These are phyloP conservation scores for Phytophthora lateralis DNA, from an alignment of 352 stramenopile species.

Conservation along the genomic window DNA sequence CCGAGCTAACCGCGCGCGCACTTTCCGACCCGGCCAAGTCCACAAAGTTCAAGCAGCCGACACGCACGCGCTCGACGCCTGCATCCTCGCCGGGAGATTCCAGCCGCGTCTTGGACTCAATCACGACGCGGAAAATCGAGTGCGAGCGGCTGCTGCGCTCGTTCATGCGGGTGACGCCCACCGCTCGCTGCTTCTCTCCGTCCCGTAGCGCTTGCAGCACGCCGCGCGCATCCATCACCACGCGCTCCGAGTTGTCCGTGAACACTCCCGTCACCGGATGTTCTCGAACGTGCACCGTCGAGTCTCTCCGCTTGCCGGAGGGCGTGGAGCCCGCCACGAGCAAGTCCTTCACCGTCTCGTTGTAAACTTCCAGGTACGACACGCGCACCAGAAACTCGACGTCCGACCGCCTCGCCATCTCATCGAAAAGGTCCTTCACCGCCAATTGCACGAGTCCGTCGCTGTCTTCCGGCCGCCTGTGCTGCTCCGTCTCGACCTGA, in stretches of 20 bases:
- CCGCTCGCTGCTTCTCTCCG: conserved; percentile 47
- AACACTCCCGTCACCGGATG: conserved; percentile 58
- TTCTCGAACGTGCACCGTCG: conserved; percentile 46
- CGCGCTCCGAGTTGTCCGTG: conserved; percentile 51
- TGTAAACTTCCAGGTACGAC: conserved; percentile 99
- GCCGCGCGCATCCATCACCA: conserved; percentile 44
- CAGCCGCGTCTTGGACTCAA: conserved; percentile 44
- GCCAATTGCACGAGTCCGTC: conserved; percentile 49
- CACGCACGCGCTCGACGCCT: conserved; percentile 29
- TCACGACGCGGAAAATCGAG: conserved; percentile 51
- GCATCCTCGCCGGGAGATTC: conserved; percentile 13
- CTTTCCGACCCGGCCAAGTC: conserved; percentile 94
- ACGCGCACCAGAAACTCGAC: conserved; percentile 90
- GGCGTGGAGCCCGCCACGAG: conserved; percentile 39
- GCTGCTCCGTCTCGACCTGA: conserved; percentile 34
- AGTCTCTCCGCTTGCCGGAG: conserved; percentile 27
- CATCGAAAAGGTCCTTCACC: conserved; percentile 59
- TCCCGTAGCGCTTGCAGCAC: conserved; percentile 46
- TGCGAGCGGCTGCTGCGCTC: conserved; percentile 63
- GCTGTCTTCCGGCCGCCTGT: conserved; percentile 34
- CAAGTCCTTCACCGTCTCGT: conserved; percentile 95
- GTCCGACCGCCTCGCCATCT: conserved; percentile 50
- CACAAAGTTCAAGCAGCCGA: conserved; percentile 88
- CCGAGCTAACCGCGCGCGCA: conserved; percentile 80
- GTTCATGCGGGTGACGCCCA: conserved; percentile 60